Evolutionary conservation across 2,329 filamentous ascomycete species (phyloP), one percentile per base, ranked within the genome.

Genomic region (Penicillium carneum): DNA sequence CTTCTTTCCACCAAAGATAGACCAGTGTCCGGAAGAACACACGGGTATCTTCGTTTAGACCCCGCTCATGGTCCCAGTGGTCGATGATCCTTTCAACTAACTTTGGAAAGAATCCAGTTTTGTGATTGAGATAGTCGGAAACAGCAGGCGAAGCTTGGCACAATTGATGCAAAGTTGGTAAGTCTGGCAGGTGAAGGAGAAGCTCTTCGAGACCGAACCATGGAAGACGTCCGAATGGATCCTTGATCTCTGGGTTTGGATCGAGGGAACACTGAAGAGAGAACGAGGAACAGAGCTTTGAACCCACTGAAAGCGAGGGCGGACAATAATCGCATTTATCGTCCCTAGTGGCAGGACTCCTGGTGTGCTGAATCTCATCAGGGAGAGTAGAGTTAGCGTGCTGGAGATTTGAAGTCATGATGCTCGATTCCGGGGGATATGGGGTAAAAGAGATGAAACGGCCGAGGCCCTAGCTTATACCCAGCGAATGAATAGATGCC

Each of bases 1-100:
- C 8, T 12, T 55, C 51, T 14, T 14, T 55, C 51, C 51, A 46
- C 51, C 41, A 47, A 3, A 55, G 31, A 11, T 46, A 55, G 0
- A 55, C 41, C 10, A 55, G 12, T 1, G 7, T 18, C 4, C 51
- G 41, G 5, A 38, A n/a, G 3, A 34, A 42, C 1, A 26, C 2
- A 7, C 14, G 8, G 9, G 29, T 43, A 2, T 43, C 18, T 1
- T 1, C 3, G 4, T n/a, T 0, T 1, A 34, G 2, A 14, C 50
- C 26, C 12, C 18, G 5, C 7, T 34, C 2, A 18, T 10, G 31
- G 10, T 16, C 0, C 5, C 2, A 2, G 14, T 16, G 34, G 2
- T 26, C 8, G 9, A 14, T 26, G 7, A 42, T 41, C 0, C 1
- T 9, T 5, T 53, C 51, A 0, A 54, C 31, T 0, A 36, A 2